Evolutionary conservation across 2,329 filamentous ascomycete species (phyloP).

Genomic region (Nothophaeocryptopus gaeumannii): DNA sequence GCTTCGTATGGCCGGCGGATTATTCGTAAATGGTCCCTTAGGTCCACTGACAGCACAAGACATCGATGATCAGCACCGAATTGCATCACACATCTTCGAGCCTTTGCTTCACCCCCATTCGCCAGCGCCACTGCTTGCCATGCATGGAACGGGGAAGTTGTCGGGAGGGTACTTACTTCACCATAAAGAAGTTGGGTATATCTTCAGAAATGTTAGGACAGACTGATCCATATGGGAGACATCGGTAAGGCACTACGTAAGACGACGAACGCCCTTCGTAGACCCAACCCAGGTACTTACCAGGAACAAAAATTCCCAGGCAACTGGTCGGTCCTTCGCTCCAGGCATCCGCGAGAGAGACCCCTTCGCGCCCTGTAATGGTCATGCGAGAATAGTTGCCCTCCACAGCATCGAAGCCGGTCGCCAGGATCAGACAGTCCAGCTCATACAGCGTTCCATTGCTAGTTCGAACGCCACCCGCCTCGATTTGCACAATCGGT

Average conservation of each 20-base stretch:
- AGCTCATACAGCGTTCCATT: slow-evolving; percentile 42
- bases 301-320: slow-evolving; percentile 37
- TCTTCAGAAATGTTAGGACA: neutral
- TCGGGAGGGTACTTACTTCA: slow-evolving; percentile 16
- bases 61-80: too few relatives aligned
- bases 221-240: too few relatives aligned
- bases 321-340: slow-evolving; percentile 33
- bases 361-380: slow-evolving; percentile 32
- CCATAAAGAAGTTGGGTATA: slow-evolving; percentile 43
- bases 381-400: slow-evolving; percentile 34
- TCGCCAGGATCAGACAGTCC: slow-evolving; percentile 46
- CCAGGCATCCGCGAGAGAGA: slow-evolving; percentile 36
- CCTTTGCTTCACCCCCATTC: too few relatives aligned
- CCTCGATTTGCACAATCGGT: slow-evolving; percentile 49
- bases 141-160: too few relatives aligned
- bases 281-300: neutral
- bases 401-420: slow-evolving; percentile 43
- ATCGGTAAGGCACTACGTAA: too few relatives aligned
- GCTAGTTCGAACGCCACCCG: slow-evolving; percentile 47
- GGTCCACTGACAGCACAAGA: slow-evolving; percentile 31
- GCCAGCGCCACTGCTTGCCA: too few relatives aligned
- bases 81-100: too few relatives aligned
- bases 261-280: too few relatives aligned
- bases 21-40: slow-evolving; percentile 41
- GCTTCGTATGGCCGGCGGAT: slow-evolving; percentile 37